Percentiles rank a stretch among this genome's conserved stretches.
phyloP scores from a whole-genome alignment of 2,329 filamentous ascomycete genomes.

The Plectosphaerella cucumerina region DNA sequence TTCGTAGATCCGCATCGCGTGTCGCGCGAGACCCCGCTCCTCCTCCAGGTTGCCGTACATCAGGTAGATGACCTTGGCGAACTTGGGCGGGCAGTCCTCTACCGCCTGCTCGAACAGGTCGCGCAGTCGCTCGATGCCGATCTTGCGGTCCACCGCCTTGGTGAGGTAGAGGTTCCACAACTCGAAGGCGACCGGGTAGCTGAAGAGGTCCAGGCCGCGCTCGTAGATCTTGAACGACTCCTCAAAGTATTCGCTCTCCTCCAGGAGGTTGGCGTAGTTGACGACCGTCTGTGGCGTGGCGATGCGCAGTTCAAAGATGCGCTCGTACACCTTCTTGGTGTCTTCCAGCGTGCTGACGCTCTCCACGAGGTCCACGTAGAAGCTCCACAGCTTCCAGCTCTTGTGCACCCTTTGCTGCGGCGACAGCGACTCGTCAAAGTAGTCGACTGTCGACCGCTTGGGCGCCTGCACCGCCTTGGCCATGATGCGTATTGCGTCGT shows the following conservation, averaged over 20 bases:
- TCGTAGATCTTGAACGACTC: slow-evolving; percentile 98
- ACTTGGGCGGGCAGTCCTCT: slow-evolving; percentile 90
- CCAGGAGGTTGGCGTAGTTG: slow-evolving; percentile 93
- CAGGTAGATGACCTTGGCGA: slow-evolving; percentile 91
- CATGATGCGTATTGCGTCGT: slow-evolving; percentile 93
- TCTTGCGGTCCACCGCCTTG: slow-evolving; percentile 94
- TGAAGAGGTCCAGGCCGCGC: slow-evolving; percentile 94
- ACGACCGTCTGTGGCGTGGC: slow-evolving; percentile 97
- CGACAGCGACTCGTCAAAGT: slow-evolving; percentile 91
- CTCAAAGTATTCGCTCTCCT: slow-evolving; percentile 93
- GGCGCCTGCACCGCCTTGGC: slow-evolving; percentile 95
- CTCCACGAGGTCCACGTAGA: slow-evolving; percentile 97
- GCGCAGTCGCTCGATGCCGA: slow-evolving; percentile 87
- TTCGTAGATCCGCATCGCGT: slow-evolving; percentile 99
- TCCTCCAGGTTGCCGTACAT: slow-evolving; percentile 99
- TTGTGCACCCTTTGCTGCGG: slow-evolving; percentile 97
- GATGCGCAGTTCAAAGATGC: slow-evolving; percentile 96
- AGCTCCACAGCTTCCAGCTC: slow-evolving; percentile 99
- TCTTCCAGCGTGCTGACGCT: slow-evolving; percentile 89
- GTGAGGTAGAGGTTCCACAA: slow-evolving; percentile 98
- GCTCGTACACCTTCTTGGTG: slow-evolving; percentile 90
- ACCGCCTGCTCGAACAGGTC: slow-evolving; percentile 97
- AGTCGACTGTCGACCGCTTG: slow-evolving; percentile 96
- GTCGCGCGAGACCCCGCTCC: slow-evolving; percentile 86
- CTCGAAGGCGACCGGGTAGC: slow-evolving; percentile 95